Percentiles rank a stretch among this genome's conserved stretches.
Conservation (phyloP, 768 basidiomycete species). For the Suillus hirtellus region DNA sequence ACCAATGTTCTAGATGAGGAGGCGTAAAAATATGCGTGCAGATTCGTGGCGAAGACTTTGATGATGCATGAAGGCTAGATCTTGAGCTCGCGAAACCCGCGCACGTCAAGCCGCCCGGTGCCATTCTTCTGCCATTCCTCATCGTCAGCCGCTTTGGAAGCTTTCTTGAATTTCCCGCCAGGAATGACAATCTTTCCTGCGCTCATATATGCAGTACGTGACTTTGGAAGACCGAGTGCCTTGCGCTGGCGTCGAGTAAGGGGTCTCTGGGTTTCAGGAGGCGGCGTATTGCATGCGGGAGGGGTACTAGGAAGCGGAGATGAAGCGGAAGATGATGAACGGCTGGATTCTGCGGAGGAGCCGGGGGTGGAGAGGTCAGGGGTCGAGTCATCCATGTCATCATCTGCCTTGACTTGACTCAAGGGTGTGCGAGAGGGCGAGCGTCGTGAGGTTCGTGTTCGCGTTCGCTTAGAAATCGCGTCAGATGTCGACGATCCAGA, state of each 20-base stretch:
- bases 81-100: slow-evolving; percentile 77
- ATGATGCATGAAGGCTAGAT: slow-evolving; percentile 40
- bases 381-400: slow-evolving; percentile 34
- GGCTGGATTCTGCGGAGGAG: slow-evolving; percentile 29
- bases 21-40: slow-evolving; percentile 10
- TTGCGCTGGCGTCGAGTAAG: slow-evolving; percentile 71
- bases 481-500: slow-evolving; percentile 43
- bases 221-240: slow-evolving; percentile 65
- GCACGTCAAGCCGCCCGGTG: slow-evolving; percentile 69
- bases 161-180: slow-evolving; percentile 51
- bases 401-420: slow-evolving; percentile 27
- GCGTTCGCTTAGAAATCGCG: slow-evolving; percentile 37
- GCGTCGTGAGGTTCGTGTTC: slow-evolving; percentile 34
- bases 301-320: slow-evolving; percentile 40
- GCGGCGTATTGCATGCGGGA: slow-evolving; percentile 21
- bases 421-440: slow-evolving; percentile 17
- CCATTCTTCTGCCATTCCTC: slow-evolving; percentile 68
- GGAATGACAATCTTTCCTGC: slow-evolving; percentile 66
- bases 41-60: slow-evolving; percentile 9
- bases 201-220: slow-evolving; percentile 37
- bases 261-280: slow-evolving; percentile 38
- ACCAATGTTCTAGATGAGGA: slow-evolving; percentile 7
- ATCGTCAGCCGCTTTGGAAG: slow-evolving; percentile 32
- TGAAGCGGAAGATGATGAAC: slow-evolving; percentile 32
- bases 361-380: slow-evolving; percentile 45